Percentiles rank a stretch among this genome's conserved stretches.
Conservation (phyloP, 257 asterid genomes). For the Petunia secreta region DNA sequence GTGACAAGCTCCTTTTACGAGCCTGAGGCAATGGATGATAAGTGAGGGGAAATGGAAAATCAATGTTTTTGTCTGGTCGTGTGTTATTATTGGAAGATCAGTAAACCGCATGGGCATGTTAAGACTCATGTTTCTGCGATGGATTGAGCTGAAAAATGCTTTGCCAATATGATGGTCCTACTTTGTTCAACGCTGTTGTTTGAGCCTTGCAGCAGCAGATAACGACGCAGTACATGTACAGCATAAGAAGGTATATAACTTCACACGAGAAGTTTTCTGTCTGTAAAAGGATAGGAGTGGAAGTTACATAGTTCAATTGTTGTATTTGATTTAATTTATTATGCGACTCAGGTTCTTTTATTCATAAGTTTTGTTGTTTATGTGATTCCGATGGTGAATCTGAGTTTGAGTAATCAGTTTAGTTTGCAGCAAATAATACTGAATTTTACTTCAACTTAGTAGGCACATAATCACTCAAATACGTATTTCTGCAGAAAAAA, state of each 20-base stretch:
- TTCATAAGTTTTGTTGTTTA: not conserved
- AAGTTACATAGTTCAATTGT: conserved; percentile 6
- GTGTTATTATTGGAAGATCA: not conserved
- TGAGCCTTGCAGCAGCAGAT: not conserved
- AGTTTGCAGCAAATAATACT: not conserved
- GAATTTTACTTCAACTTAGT: not conserved
- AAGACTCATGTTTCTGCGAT: not conserved
- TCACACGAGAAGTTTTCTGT: not conserved
- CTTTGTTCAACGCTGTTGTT: not conserved
- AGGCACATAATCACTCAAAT: not conserved
- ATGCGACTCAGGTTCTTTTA: not conserved
- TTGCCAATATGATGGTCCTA: not conserved
- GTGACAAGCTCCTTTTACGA: conserved; percentile 58
- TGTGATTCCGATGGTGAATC: not conserved
- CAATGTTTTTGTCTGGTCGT: not conserved
- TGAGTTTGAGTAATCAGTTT: not conserved
- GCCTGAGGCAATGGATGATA: conserved; percentile 10
- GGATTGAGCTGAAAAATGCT: not conserved
- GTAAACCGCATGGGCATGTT: not conserved
- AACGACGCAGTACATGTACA: not conserved
- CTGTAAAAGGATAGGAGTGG: not conserved
- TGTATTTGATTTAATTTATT: conserved; percentile 9
- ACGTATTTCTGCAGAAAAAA: not conserved
- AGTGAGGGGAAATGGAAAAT: not conserved
- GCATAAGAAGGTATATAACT: conserved; percentile 15